Percentiles rank a stretch among this genome's conserved stretches.
Evolutionary conservation across 352 stramenopile species (phyloP).

Genomic region (Globisporangium heterothallicum): DNA sequence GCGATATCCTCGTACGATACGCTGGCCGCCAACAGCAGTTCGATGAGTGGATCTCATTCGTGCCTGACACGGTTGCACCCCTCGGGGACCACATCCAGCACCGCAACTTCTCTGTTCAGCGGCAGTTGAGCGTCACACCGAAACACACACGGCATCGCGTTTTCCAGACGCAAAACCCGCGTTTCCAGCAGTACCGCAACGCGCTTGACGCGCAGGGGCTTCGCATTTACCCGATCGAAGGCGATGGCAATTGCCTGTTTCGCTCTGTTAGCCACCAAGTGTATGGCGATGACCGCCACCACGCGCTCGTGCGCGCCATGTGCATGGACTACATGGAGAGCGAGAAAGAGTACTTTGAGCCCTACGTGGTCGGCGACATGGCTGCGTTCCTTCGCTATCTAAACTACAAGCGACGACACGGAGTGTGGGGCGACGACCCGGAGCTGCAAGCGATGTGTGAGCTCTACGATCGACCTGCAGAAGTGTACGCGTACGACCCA

Average conservation of each 20-base stretch:
- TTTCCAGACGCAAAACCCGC: conserved; percentile 67
- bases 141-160: conserved; percentile 39
- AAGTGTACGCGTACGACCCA: conserved; percentile 88
- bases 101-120: conserved; percentile 18
- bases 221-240: conserved; percentile 69
- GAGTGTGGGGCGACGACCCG: conserved; percentile 94
- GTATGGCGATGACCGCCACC: conserved; percentile 90
- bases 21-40: conserved; percentile 58
- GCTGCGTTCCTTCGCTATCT: conserved; percentile 89
- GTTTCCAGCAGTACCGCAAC: conserved; percentile 67
- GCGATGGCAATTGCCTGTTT: conserved; percentile 98
- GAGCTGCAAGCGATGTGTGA: conserved; percentile 96
- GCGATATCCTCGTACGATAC: conserved; percentile 59
- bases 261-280: conserved; percentile 94
- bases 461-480: conserved; percentile 87
- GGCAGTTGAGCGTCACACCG: conserved; percentile 40
- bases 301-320: conserved; percentile 82
- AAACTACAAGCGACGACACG: conserved; percentile 80
- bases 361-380: conserved; percentile 87
- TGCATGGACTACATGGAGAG: conserved; percentile 96
- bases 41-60: conserved; percentile 70
- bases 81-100: conserved; percentile 51
- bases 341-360: conserved; percentile 91
- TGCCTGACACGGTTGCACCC: conserved; percentile 44
- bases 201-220: conserved; percentile 40